Evolutionary conservation across 2,329 filamentous ascomycete species (phyloP), one percentile per base, ranked within the genome.

Genomic region (Lachnellula hyalina): DNA sequence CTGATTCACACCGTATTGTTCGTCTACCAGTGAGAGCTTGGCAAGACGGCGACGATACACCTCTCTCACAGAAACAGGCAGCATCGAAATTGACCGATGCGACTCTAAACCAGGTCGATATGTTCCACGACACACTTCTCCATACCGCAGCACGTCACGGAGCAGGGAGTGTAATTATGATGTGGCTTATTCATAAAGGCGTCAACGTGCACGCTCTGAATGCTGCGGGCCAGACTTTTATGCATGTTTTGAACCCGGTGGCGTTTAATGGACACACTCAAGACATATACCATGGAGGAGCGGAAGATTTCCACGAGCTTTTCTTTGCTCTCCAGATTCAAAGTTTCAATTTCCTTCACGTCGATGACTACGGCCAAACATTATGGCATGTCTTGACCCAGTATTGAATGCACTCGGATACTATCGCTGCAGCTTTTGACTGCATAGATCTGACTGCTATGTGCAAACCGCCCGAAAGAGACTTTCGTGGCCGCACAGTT

Each of bases 141-240:
- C 53, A 52, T 41, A 17, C 44, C 11, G 53, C 49, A 8, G 48
- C 53, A 8, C 23, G 28, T 14, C 34, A 32, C 40, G 49, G 53
- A 8, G 53, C 53, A 41, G 48, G 48, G n/a, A 42, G 41, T 45
- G 9, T 2, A 19, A 42, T 48, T 42, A 17, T 55, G 7, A 23
- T 38, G 6, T 51, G 41, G 53, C 38, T 56, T 11, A 53, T 52
- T 34, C 9, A 19, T 11, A 45, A 25, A 11, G 54, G 54, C 14
- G 50, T 53, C 21, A 41, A 47, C n/a, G 32, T 56, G 14, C 36
- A 53, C 15, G 40, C 49, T 14, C 35, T 23, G 14, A 56, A 56
- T 50, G 54, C 50, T 4, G 54, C 50, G 4, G 54, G 50, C 6
- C 54, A 53, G 32, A 56, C 49, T 14, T 56, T 56, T n/a, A 49